A percentile compares a stretch with the other conserved stretches of the same genome.
Conservation (phyloP, 2,329 filamentous ascomycete genomes). For the Ceratocystiopsis brevicomis region DNA sequence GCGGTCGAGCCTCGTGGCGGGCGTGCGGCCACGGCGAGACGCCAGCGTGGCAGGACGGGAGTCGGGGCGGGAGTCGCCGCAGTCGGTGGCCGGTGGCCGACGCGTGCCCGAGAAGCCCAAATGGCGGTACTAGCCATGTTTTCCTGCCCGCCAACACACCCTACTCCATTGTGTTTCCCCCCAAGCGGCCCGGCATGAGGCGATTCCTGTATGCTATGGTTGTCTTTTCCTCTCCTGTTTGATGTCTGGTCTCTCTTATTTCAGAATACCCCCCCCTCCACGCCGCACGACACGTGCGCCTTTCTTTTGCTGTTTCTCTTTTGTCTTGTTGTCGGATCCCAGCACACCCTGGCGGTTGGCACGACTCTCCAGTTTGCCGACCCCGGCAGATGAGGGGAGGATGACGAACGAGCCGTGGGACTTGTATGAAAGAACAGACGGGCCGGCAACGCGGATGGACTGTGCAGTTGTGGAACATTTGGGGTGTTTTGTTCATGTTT, state of each 20-base stretch:
- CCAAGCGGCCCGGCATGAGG: background rate
- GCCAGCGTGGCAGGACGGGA: conserved; percentile 11
- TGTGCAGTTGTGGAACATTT: too few relatives aligned
- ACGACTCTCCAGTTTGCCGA: background rate
- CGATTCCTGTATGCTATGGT: too few relatives aligned
- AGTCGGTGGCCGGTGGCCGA: conserved; percentile 26
- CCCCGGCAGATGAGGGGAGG: background rate
- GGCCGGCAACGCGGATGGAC: too few relatives aligned
- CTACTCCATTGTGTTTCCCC: background rate
- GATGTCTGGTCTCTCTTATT: background rate
- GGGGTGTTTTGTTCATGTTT: too few relatives aligned
- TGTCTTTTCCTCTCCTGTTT: background rate
- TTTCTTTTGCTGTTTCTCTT: background rate
- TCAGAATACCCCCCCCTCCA: background rate
- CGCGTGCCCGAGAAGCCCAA: conserved; percentile 28
- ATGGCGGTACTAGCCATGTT: conserved; percentile 20
- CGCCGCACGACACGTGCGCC: background rate
- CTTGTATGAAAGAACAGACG: too few relatives aligned
- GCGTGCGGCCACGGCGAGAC: conserved; percentile 17
- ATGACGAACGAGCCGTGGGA: too few relatives aligned
- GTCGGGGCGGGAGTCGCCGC: conserved; percentile 28
- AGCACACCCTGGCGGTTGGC: too few relatives aligned
- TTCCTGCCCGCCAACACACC: conserved; percentile 1
- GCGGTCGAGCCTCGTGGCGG: conserved; percentile 33
- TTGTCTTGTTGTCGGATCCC: background rate